A percentile compares a stretch with the other conserved stretches of the same genome.
Evolutionary conservation across 2,329 filamentous ascomycete genomes (phyloP).

Genomic region (Periconia sp.): DNA sequence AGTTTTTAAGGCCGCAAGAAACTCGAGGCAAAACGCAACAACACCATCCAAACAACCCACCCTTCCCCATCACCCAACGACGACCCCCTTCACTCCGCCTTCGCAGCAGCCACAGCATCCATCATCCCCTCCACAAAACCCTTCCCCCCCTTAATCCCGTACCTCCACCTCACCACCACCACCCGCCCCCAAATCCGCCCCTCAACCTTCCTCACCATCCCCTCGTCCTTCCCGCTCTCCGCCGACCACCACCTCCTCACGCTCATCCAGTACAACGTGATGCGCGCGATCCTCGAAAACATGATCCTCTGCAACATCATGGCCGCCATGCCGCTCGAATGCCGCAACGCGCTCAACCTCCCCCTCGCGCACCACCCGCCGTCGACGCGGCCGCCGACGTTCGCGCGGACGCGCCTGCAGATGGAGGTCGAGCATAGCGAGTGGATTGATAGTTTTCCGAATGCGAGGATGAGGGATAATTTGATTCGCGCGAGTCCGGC

Average conservation of each 20-base stretch:
- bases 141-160: conserved; percentile 4
- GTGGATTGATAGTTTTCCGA: conserved; percentile 15
- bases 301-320: conserved; percentile 1
- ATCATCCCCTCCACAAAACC: background rate
- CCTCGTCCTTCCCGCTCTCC: conserved; percentile 10
- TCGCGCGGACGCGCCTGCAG: conserved; percentile 9
- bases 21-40: background rate
- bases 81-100: too few relatives aligned
- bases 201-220: background rate
- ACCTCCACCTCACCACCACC: background rate
- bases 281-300: conserved; percentile 4
- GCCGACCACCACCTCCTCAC: conserved; percentile 17
- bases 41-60: background rate
- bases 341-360: conserved; percentile 1
- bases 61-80: conserved; percentile 1
- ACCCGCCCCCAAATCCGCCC: background rate
- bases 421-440: background rate
- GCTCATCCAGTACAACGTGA: conserved; percentile 16
- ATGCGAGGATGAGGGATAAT: conserved; percentile 8
- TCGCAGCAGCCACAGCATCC: too few relatives aligned
- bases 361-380: conserved; percentile 4
- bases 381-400: conserved; percentile 4
- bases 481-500: conserved; percentile 5
- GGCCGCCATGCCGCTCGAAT: conserved; percentile 2
- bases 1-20: background rate